These are phyloP conservation scores for Ustilago esculenta DNA, from an alignment of 1,284 basidiomycete species.

Conservation along the genomic window DNA sequence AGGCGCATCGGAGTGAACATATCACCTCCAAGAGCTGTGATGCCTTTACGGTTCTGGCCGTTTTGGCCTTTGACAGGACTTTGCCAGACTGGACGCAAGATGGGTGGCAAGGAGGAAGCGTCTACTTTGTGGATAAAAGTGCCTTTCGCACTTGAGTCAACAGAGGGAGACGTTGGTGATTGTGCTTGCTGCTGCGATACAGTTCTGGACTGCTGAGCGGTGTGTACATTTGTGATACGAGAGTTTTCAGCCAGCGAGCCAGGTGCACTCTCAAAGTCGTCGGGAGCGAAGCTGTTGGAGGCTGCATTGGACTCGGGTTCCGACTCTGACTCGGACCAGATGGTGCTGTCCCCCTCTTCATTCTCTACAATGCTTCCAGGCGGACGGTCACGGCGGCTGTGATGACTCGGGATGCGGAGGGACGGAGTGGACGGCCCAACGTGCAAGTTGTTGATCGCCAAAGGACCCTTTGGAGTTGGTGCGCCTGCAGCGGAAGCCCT, in stretches of 20 bases:
- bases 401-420: slow-evolving; percentile 37
- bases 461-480: slow-evolving; percentile 7
- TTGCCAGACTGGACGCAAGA: slow-evolving; percentile 60
- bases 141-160: slow-evolving; percentile 32
- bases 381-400: slow-evolving; percentile 14
- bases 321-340: slow-evolving; percentile 41
- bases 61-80: slow-evolving; percentile 39
- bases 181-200: slow-evolving; percentile 9
- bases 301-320: slow-evolving; percentile 22
- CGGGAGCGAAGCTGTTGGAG: slow-evolving; percentile 23
- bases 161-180: slow-evolving; percentile 20
- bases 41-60: slow-evolving; percentile 18
- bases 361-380: slow-evolving; percentile 14
- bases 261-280: slow-evolving; percentile 44
- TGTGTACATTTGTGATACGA: slow-evolving; percentile 35
- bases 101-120: slow-evolving; percentile 56
- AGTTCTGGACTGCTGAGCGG: slow-evolving; percentile 17
- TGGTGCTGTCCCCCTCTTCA: slow-evolving; percentile 36
- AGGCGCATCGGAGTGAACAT: slow-evolving; percentile 63
- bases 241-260: slow-evolving; percentile 39
- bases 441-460: slow-evolving; percentile 7
- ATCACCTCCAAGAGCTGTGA: slow-evolving; percentile 56
- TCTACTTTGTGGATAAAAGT: slow-evolving; percentile 63
- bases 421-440: slow-evolving; percentile 43
- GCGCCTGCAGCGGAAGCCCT: slow-evolving; percentile 9